Conservation (phyloP, 805 yeast species). For the Wickerhamiella parazyma region DNA sequence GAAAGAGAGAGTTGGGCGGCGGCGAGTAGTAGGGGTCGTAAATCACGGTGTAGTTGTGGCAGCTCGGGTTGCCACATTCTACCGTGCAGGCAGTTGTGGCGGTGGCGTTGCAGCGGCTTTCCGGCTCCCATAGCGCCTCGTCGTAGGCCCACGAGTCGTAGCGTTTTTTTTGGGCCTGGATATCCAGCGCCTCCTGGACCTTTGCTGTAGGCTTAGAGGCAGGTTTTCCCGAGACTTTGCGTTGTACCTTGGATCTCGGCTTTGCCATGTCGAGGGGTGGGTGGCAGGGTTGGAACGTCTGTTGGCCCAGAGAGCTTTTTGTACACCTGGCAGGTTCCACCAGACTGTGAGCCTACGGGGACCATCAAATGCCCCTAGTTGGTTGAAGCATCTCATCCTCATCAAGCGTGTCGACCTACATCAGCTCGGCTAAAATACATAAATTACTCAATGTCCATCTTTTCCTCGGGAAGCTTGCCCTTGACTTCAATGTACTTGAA, state of each 20-base stretch:
- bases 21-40: slow-evolving; percentile 8
- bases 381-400: no score
- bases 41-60: slow-evolving; percentile 2
- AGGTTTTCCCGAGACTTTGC: slow-evolving; percentile 1
- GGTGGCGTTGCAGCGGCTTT: slow-evolving; percentile 3
- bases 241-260: slow-evolving; percentile 6
- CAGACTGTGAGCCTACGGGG: no score
- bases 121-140: slow-evolving; percentile 7
- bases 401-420: no score
- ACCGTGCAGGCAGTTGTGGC: slow-evolving; percentile 6
- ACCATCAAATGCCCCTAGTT: no score
- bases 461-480: slow-evolving; percentile 3
- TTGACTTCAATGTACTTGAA: slow-evolving; percentile 24
- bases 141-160: slow-evolving; percentile 2
- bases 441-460: slow-evolving; percentile 7
- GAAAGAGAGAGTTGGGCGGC: slow-evolving; percentile 2
- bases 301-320: no score
- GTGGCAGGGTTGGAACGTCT: no score
- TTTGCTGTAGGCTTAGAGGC: not conserved
- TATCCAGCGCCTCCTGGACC: slow-evolving; percentile 1
- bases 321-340: no score
- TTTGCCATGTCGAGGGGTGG: slow-evolving; percentile 7
- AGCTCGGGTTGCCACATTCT: slow-evolving; percentile 6
- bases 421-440: no score
- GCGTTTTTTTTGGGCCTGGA: slow-evolving; percentile 8